Conservation (phyloP, 495 filamentous ascomycete genomes). For the Neurospora sp. region DNA sequence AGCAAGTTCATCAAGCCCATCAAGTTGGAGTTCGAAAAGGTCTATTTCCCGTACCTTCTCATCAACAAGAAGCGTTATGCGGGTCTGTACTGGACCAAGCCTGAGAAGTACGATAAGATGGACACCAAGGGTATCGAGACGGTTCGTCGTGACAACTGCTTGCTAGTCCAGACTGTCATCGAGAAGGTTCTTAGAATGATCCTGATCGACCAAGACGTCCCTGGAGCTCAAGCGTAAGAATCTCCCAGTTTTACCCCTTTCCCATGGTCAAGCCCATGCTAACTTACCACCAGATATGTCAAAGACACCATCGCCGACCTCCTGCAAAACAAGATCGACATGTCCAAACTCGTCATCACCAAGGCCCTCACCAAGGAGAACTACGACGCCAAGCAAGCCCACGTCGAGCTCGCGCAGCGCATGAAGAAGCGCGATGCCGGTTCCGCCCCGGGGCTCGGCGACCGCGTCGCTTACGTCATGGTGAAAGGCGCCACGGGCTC, state of each 20-base stretch:
- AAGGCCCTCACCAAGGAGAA: conserved; percentile 80
- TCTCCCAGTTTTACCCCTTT: not conserved
- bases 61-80: conserved; percentile 99
- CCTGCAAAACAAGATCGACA: conserved; percentile 94
- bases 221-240: conserved; percentile 85
- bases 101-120: conserved; percentile 98
- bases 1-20: conserved; percentile 89
- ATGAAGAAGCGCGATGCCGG: conserved; percentile 96
- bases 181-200: conserved; percentile 94
- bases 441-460: conserved; percentile 86
- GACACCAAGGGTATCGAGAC: conserved; percentile 99
- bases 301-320: conserved; percentile 93
- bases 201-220: conserved; percentile 81
- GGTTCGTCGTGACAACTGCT: conserved; percentile 90
- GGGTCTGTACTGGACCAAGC: conserved; percentile 90
- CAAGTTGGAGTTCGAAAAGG: conserved; percentile 99
- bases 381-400: conserved; percentile 86
- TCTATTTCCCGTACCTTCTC: conserved; percentile 94
- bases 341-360: conserved; percentile 98
- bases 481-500: conserved; percentile 79
- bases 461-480: conserved; percentile 98
- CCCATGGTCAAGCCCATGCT: conserved; percentile 4
- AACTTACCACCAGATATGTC: conserved; percentile 58
- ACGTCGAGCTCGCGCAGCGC: conserved; percentile 84
- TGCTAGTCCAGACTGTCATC: conserved; percentile 91